phyloP scores from a whole-genome alignment of 352 stramenopile species.

The Phytophthora gonapodyides region DNA sequence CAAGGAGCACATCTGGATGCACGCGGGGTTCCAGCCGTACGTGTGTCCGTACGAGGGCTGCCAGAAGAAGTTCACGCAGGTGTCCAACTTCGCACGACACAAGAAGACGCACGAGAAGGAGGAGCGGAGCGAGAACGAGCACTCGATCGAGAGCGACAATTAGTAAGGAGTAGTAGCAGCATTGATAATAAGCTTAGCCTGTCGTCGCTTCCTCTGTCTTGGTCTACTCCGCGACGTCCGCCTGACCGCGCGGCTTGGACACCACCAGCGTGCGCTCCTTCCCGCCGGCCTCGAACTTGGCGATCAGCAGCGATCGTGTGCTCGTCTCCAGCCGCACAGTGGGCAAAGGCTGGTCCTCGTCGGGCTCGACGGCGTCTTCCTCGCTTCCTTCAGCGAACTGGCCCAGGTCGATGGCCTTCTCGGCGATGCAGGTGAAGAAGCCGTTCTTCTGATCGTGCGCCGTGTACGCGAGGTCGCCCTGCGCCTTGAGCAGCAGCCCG shows the following conservation, averaged over 20 bases:
- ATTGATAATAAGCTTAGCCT: constrained; percentile 26
- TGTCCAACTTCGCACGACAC: constrained; percentile 87
- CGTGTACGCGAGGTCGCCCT: constrained; percentile 64
- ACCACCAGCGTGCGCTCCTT: constrained; percentile 65
- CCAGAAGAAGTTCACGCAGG: constrained; percentile 91
- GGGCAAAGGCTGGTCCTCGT: constrained; percentile 45
- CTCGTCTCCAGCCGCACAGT: constrained; percentile 61
- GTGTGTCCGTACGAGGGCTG: constrained; percentile 90
- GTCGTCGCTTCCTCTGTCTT: not conserved
- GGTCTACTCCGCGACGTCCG: constrained; percentile 9
- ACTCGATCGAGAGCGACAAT: constrained; percentile 59
- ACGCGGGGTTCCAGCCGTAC: constrained; percentile 90
- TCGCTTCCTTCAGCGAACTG: constrained; percentile 42
- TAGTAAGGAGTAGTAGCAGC: constrained; percentile 16
- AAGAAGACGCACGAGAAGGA: constrained; percentile 90
- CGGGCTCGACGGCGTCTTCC: constrained; percentile 23
- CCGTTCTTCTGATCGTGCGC: constrained; percentile 53
- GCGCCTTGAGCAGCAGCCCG: constrained; percentile 67
- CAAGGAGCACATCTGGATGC: constrained; percentile 93
- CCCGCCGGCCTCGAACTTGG: constrained; percentile 47
- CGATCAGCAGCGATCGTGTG: constrained; percentile 58
- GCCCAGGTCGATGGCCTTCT: constrained; percentile 63
- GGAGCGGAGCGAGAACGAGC: constrained; percentile 51
- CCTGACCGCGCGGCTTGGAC: constrained; percentile 47
- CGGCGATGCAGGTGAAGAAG: constrained; percentile 79